Percentiles rank a stretch among this genome's conserved stretches.
Conservation (phyloP, 371 early-diverging fungal species). For the Rhizopus microsporus region DNA sequence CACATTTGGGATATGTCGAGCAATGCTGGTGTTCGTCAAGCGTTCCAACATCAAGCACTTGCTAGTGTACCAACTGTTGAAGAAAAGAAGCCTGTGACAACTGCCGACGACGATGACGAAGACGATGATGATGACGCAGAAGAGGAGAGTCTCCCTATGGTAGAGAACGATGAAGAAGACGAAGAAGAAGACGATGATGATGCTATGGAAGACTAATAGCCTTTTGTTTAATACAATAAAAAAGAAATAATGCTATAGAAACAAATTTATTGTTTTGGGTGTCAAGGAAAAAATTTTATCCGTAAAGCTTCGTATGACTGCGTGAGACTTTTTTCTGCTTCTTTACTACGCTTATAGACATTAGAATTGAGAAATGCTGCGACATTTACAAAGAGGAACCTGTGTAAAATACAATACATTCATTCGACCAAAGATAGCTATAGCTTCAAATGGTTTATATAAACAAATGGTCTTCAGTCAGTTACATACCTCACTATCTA, state of each 20-base stretch:
- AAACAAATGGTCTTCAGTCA: no score
- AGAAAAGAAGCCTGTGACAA: conserved; percentile 44
- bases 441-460: no score
- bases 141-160: conserved; percentile 19
- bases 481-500: no score
- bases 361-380: no score
- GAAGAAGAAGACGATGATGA: conserved; percentile 27
- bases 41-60: conserved; percentile 54
- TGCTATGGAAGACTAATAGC: conserved; percentile 20
- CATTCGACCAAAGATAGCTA: no score
- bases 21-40: conserved; percentile 78
- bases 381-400: no score
- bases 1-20: conserved; percentile 90
- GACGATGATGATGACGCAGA: conserved; percentile 56
- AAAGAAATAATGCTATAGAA: not conserved
- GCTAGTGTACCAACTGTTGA: conserved; percentile 28
- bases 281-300: no score
- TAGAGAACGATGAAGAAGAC: conserved; percentile 6
- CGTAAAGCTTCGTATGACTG: no score
- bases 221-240: not conserved
- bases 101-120: conserved; percentile 50
- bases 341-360: no score
- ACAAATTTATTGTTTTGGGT: no score
- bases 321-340: no score
- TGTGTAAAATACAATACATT: no score